Evolutionary conservation across 1,139 yeast genomes (phyloP), one percentile per base, ranked within the genome.

Genomic region (Zygosaccharomyces pseudobailii): DNA sequence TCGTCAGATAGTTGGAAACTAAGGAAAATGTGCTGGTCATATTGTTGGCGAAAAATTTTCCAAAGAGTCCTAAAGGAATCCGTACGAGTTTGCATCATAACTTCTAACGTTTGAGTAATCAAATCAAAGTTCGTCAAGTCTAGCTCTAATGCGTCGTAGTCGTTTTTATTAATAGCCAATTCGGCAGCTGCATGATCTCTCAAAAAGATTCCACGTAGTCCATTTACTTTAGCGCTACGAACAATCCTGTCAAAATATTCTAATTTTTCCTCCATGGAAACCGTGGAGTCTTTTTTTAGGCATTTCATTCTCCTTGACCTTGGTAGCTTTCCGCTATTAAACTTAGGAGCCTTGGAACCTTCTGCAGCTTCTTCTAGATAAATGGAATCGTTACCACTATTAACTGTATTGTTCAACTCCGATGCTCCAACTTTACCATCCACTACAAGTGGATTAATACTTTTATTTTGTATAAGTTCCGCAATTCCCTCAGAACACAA

Each of bases 141-240:
- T 25, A 49, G 25, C 13, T 49, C 42, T 5, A 47, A 30, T 6
- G 48, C 24, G 9, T 38, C 32, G 24, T 46, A 46, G 23, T 47
- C 50, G 17, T 34, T 31, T 28, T 43, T 42, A n/a, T 45, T 40
- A 17, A 46, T 19, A 22, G 46, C 43, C 22, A 49, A 43, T 35
- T 49, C 52, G 21, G 44, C 36, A 13, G 49, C 52, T 9, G 52
- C 52, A 33, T 49, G 49, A 10, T 49, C 50, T 32, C 52, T 46
- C 20, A 49, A 34, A 19, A 49, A 43, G 10, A 49, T 49, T n/a
- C 52, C 52, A 22, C 47, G 45, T 21, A 39, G 19, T 4, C 41
- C 30, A 20, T 46, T 46, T 8, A 8, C 5, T 24, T 27, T 49
- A 30, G 52, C 52, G 10, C 42, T 44, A 8, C 43, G 42, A 7